phyloP scores from a whole-genome alignment of 2,329 filamentous ascomycete species.

The Nannizziopsis arthrosporioides region DNA sequence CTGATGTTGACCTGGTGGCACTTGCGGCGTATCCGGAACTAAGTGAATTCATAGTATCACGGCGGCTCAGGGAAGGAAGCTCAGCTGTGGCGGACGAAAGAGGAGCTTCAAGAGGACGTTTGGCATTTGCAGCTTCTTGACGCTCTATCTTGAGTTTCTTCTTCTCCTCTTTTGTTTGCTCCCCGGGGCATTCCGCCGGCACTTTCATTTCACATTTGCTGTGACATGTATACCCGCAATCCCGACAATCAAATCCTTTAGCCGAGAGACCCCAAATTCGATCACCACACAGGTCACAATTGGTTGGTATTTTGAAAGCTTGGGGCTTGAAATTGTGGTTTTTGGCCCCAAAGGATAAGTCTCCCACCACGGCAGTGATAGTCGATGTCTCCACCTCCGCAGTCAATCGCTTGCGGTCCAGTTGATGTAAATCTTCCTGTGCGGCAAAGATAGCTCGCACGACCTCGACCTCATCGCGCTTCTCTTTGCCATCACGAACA shows the following conservation, averaged over 20 bases:
- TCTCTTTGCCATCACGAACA: conserved; percentile 72
- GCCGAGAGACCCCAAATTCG: conserved; percentile 94
- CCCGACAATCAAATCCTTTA: conserved; percentile 90
- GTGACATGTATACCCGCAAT: conserved; percentile 96
- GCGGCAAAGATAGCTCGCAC: conserved; percentile 71
- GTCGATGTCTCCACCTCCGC: conserved; percentile 89
- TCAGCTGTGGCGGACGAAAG: conserved; percentile 40
- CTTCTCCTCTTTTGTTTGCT: conserved; percentile 84
- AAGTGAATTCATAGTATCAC: conserved; percentile 80
- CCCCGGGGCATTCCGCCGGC: conserved; percentile 85
- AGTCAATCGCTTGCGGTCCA: conserved; percentile 71
- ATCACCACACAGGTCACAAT: conserved; percentile 93
- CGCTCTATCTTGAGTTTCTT: conserved; percentile 84
- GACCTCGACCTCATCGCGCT: conserved; percentile 76
- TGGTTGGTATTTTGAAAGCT: conserved; percentile 97
- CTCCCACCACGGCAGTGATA: conserved; percentile 81
- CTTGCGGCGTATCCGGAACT: conserved; percentile 79
- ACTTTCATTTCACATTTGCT: conserved; percentile 99
- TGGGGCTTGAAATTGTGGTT: conserved; percentile 98
- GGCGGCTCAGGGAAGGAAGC: conserved; percentile 57
- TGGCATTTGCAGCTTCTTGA: conserved; percentile 62
- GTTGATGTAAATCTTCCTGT: conserved; percentile 73
- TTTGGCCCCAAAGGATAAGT: conserved; percentile 81
- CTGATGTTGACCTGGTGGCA: conserved; percentile 58
- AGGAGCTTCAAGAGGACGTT: conserved; percentile 23